Percentiles rank a stretch among this genome's conserved stretches.
phyloP scores from a whole-genome alignment of 1,284 basidiomycete genomes.

The Ceratobasidium sp. region DNA sequence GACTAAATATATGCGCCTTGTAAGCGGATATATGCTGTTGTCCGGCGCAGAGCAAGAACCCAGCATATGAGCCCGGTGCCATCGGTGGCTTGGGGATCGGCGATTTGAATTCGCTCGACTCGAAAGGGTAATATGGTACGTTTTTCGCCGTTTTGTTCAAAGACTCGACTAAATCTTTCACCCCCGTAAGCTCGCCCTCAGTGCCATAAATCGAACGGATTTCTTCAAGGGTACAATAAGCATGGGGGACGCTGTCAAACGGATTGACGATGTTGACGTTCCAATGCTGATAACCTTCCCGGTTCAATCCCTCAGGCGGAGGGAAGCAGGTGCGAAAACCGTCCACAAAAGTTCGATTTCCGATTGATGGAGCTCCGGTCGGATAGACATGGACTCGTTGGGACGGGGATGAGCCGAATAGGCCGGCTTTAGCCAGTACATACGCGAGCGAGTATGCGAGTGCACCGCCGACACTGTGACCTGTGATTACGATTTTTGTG shows the following conservation, averaged over 20 bases:
- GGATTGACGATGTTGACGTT: slow-evolving; percentile 7
- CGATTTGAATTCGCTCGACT: background rate
- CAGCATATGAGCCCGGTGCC: background rate
- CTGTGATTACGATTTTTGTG: slow-evolving; percentile 3
- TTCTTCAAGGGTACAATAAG: background rate
- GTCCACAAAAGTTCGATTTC: background rate
- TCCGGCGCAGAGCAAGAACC: slow-evolving; percentile 9
- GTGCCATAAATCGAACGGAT: too few relatives aligned
- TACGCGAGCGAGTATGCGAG: background rate
- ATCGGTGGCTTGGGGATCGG: slow-evolving; percentile 2
- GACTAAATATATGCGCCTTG: slow-evolving; percentile 7
- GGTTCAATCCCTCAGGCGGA: background rate
- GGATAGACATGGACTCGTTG: background rate
- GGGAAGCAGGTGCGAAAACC: background rate
- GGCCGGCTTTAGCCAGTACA: background rate
- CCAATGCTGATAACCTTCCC: background rate
- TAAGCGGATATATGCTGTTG: slow-evolving; percentile 16
- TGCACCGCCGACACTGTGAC: slow-evolving; percentile 9
- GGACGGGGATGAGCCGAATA: background rate
- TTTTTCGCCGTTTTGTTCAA: too few relatives aligned
- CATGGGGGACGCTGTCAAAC: slow-evolving; percentile 4
- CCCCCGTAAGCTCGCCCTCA: too few relatives aligned
- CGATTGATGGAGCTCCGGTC: slow-evolving; percentile 4
- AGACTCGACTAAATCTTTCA: too few relatives aligned
- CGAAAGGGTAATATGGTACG: background rate